Conservation (phyloP, 768 basidiomycete species). For the Suillus plorans region DNA sequence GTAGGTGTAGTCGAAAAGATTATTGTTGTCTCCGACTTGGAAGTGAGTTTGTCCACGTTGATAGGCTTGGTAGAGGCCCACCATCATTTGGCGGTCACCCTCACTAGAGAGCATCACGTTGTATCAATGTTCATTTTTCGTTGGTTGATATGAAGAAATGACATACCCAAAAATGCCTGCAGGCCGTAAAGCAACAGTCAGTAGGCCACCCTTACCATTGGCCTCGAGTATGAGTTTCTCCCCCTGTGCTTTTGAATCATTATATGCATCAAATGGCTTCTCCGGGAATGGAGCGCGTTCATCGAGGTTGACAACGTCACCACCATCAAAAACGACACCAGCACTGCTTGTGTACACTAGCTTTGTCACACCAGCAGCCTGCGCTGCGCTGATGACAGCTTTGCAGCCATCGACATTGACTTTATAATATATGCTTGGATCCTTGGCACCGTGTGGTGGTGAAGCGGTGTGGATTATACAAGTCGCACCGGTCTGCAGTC, state of each 20-base stretch:
- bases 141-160: constrained; percentile 6
- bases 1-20: constrained; percentile 95
- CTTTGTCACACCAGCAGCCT: constrained; percentile 70
- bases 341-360: constrained; percentile 95
- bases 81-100: constrained; percentile 85
- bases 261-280: constrained; percentile 85
- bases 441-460: constrained; percentile 64
- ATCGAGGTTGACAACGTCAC: constrained; percentile 80
- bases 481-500: constrained; percentile 70
- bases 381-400: constrained; percentile 80
- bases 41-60: constrained; percentile 82
- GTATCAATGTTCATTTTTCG: not conserved
- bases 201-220: constrained; percentile 79
- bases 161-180: constrained; percentile 94
- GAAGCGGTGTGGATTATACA: constrained; percentile 97
- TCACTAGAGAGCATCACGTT: constrained; percentile 49
- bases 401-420: constrained; percentile 94
- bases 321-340: constrained; percentile 85
- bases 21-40: constrained; percentile 92
- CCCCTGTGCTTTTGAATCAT: constrained; percentile 89
- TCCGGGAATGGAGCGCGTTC: constrained; percentile 79
- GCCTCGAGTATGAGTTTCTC: constrained; percentile 82
- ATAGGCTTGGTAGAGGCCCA: constrained; percentile 78
- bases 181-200: constrained; percentile 89
- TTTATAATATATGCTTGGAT: constrained; percentile 77